These are phyloP conservation scores for Reutealis trisperma DNA, from an alignment of 345 rosid genomes.

Conservation along the genomic window DNA sequence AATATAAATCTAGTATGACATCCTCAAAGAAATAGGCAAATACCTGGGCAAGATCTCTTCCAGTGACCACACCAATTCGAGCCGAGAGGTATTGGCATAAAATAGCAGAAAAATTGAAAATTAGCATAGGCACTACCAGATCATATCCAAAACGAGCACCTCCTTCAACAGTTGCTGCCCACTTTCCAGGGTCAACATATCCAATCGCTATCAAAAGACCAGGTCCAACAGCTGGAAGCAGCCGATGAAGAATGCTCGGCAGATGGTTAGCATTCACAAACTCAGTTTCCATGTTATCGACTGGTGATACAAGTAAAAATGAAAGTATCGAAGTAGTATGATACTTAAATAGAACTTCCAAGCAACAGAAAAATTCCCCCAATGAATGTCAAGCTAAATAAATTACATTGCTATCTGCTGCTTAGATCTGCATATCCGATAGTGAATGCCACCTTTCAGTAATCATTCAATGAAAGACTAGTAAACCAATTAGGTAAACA, in stretches of 20 bases:
- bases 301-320: conserved; percentile 16
- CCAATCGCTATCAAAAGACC: conserved; percentile 75
- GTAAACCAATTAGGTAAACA: conserved; percentile 16
- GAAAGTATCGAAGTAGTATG: conserved; percentile 4
- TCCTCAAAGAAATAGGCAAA: background rate
- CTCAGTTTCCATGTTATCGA: conserved; percentile 67
- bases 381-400: conserved; percentile 24
- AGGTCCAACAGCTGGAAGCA: conserved; percentile 67
- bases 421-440: conserved; percentile 19
- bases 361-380: conserved; percentile 29
- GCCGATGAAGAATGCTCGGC: conserved; percentile 44
- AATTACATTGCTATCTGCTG: conserved; percentile 34
- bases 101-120: conserved; percentile 80
- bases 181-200: conserved; percentile 95
- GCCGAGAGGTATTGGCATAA: conserved; percentile 88
- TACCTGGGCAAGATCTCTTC: conserved; percentile 92
- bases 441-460: conserved; percentile 20
- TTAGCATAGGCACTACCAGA: conserved; percentile 59
- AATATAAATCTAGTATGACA: background rate
- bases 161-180: conserved; percentile 89
- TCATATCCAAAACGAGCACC: conserved; percentile 89
- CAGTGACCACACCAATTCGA: conserved; percentile 70
- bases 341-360: conserved; percentile 22
- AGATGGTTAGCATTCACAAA: conserved; percentile 37
- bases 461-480: conserved; percentile 17